Base-by-base conservation (phyloP, 2,329 filamentous ascomycete species). In the Colletotrichum neosansevieriae region DNA sequence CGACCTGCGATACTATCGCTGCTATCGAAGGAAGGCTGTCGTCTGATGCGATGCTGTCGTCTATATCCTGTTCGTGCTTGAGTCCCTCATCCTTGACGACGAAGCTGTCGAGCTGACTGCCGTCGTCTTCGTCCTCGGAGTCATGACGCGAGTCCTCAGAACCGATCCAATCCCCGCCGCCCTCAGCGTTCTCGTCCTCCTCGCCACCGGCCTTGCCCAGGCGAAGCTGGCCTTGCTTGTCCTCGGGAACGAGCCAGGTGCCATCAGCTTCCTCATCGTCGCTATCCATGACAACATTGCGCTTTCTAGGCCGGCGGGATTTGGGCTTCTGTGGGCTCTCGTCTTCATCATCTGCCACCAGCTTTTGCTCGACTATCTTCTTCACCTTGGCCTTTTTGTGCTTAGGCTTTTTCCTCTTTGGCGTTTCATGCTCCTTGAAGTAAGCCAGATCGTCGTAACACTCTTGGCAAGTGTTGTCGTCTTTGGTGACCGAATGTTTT, bases 131-230 rank as follows among this genome's bases (percentile, higher is more conserved):
- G 10, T 84, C 83, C 29, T 87, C 88, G 7, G 86, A 87, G 3
- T 86, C 85, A 44, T 83, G 79, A 12, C 80, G 78, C 0, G 91
- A 92, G 74, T 96, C 92, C 34, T 92, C 89, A 0, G 91, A 89
- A 42, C 87, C 87, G 57, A 97, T 84, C 77, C 89, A 93, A 64
- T 97, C 92, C 21, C 94, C 94, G 3, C 91, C 93, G 2, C 94
- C 94, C 76, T 97, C 94, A 2, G 92, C 93, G 75, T 97, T 89
- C 77, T 97, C 94, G 71, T 97, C 93, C 59, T 94, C 92, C n/a
- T 89, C 88, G 4, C 92, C 93, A n/a, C 93, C 94, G 50, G 92
- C 92, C 76, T 90, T 92, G 54, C 92, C 93, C 15, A 94, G 83
- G n/a, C 83, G 82, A 4, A 90, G 75, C 1, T 84, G 76, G 0